A percentile compares a stretch with the other conserved stretches of the same genome.
Conservation (phyloP, 2,329 filamentous ascomycete genomes). For the Uncinocarpus reesii region DNA sequence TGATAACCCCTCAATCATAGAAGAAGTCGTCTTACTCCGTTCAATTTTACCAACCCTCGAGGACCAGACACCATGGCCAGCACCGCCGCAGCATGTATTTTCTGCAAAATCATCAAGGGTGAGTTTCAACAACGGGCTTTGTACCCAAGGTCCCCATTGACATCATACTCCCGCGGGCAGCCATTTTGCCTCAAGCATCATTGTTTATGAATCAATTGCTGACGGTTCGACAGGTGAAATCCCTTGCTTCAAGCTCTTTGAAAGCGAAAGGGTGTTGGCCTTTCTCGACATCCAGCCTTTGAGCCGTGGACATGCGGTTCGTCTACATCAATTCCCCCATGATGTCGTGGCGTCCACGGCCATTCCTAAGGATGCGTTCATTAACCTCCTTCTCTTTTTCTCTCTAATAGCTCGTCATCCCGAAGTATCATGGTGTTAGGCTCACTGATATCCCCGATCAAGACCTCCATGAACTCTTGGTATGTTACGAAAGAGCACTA, state of each 20-base stretch:
- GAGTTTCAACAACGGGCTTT: conserved; percentile 15
- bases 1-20: conserved; percentile 3
- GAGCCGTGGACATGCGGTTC: conserved; percentile 77
- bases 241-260: conserved; percentile 90
- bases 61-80: conserved; percentile 11
- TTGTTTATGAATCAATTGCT: not conserved
- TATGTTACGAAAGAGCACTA: conserved; percentile 32
- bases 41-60: not conserved
- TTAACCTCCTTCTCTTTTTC: not conserved
- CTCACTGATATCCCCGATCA: conserved; percentile 89
- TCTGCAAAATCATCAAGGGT: conserved; percentile 98
- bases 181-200: not conserved
- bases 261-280: conserved; percentile 83
- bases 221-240: conserved; percentile 61
- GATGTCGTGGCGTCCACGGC: no score
- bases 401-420: conserved; percentile 69
- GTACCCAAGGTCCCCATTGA: conserved; percentile 10
- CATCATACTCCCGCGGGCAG: conserved; percentile 10
- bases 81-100: conserved; percentile 62
- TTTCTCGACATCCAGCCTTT: conserved; percentile 95
- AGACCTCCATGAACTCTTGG: conserved; percentile 68
- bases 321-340: no score
- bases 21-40: not conserved
- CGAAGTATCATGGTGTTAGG: conserved; percentile 88
- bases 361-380: no score